Percentiles rank a stretch among this genome's conserved stretches.
These are phyloP conservation scores for Neurospora sp. DNA, from an alignment of 2,329 filamentous ascomycete genomes.

Conservation along the genomic window DNA sequence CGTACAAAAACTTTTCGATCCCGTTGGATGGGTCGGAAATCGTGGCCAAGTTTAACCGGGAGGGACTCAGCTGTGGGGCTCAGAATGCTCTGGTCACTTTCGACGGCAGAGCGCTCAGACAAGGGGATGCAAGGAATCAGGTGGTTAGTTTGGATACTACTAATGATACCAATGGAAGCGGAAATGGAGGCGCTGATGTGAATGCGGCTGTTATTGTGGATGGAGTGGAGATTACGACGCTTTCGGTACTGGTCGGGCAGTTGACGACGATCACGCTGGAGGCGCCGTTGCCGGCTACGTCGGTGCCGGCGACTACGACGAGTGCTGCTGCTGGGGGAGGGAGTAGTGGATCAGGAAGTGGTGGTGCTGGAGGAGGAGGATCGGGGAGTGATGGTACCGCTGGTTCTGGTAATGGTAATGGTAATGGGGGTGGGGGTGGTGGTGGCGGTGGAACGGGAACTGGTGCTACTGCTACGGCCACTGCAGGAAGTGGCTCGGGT, in stretches of 20 bases:
- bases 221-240: constrained; percentile 20
- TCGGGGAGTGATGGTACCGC: neutral
- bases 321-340: neutral
- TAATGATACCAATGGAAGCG: too few relatives aligned
- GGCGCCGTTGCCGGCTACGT: constrained; percentile 12
- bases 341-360: neutral
- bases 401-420: neutral
- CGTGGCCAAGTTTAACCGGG: constrained; percentile 64
- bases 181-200: neutral
- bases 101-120: constrained; percentile 41
- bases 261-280: constrained; percentile 26
- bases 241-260: constrained; percentile 23
- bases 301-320: constrained; percentile 10
- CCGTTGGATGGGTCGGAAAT: constrained; percentile 61
- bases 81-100: constrained; percentile 88
- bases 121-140: constrained; percentile 11
- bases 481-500: constrained; percentile 1
- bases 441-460: neutral
- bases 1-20: constrained; percentile 62
- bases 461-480: neutral
- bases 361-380: constrained; percentile 8
- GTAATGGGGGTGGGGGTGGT: neutral
- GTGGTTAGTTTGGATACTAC: neutral
- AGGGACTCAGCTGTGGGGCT: constrained; percentile 67
- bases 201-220: constrained; percentile 13